A percentile compares a stretch with the other conserved stretches of the same genome.
Conservation (phyloP, 331 rosid species). For the Spiraea crenata region DNA sequence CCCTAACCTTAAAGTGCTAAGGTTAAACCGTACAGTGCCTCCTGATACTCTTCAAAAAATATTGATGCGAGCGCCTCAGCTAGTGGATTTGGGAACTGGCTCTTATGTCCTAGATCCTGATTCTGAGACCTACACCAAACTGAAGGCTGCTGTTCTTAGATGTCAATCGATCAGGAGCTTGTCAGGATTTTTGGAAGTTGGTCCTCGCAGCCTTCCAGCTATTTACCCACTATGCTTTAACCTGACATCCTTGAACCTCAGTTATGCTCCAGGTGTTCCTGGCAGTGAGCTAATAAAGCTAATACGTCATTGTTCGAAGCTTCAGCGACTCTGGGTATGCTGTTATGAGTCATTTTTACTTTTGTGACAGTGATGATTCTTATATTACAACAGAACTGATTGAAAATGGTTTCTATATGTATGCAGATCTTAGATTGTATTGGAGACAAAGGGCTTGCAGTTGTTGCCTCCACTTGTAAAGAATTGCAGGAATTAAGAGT, state of each 20-base stretch:
- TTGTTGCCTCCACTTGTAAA: constrained; percentile 69
- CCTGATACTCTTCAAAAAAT: constrained; percentile 56
- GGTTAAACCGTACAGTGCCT: constrained; percentile 74
- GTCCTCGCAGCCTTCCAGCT: constrained; percentile 59
- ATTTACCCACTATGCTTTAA: constrained; percentile 63
- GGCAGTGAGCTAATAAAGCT: constrained; percentile 56
- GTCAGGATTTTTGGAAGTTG: constrained; percentile 83
- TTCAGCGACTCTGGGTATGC: constrained; percentile 86
- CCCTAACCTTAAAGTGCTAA: constrained; percentile 75
- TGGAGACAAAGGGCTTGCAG: constrained; percentile 80
- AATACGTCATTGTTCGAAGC: constrained; percentile 54
- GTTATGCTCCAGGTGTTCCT: constrained; percentile 80
- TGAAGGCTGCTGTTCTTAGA: constrained; percentile 44
- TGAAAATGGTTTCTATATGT: constrained; percentile 5
- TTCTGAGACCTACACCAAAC: constrained; percentile 44
- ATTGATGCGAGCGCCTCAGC: constrained; percentile 64
- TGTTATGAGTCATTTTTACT: not conserved
- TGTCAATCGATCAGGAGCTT: constrained; percentile 73
- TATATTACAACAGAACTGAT: not conserved
- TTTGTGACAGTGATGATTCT: not conserved
- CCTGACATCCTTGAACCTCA: constrained; percentile 75
- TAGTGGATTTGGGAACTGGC: constrained; percentile 79
- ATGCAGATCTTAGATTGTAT: constrained; percentile 79
- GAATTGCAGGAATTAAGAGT: constrained; percentile 89
- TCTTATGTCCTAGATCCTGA: constrained; percentile 52